phyloP scores from a whole-genome alignment of 371 early-diverging fungal genomes.

The Umbelopsis sp. region DNA sequence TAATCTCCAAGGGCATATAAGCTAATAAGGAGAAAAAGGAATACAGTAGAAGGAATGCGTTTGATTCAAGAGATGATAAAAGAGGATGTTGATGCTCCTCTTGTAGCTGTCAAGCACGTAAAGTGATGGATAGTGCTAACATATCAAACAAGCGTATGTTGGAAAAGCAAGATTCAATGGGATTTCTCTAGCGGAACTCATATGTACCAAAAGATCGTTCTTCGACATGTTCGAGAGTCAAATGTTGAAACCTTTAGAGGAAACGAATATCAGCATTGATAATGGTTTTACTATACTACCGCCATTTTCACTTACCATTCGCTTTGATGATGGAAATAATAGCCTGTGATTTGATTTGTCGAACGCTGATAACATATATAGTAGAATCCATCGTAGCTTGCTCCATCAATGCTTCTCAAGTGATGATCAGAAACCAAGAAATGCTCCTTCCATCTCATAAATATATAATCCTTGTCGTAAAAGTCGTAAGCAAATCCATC shows the following conservation, averaged over 20 bases:
- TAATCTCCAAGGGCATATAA: conserved; percentile 4
- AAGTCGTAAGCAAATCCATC: conserved; percentile 75
- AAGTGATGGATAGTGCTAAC: background rate
- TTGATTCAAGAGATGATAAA: background rate
- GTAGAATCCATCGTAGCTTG: conserved; percentile 95
- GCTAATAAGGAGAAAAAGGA: background rate
- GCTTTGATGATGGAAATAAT: conserved; percentile 79
- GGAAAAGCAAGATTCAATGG: background rate
- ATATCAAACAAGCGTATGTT: background rate
- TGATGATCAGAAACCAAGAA: conserved; percentile 95
- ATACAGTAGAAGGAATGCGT: background rate
- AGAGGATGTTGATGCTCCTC: background rate
- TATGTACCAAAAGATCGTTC: conserved; percentile 57
- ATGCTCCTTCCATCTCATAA: conserved; percentile 98
- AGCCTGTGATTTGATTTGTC: conserved; percentile 82
- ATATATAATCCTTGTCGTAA: conserved; percentile 73
- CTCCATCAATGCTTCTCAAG: conserved; percentile 84
- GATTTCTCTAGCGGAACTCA: conserved; percentile 60
- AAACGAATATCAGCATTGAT: background rate
- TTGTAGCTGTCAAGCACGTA: background rate
- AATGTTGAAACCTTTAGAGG: conserved; percentile 71
- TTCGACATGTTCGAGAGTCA: conserved; percentile 70
- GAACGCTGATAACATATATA: conserved; percentile 88
- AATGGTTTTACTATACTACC: background rate
- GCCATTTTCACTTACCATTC: conserved; percentile 60